phyloP scores from a whole-genome alignment of 2,329 filamentous ascomycete genomes.

The Drechslerella dactyloides region DNA sequence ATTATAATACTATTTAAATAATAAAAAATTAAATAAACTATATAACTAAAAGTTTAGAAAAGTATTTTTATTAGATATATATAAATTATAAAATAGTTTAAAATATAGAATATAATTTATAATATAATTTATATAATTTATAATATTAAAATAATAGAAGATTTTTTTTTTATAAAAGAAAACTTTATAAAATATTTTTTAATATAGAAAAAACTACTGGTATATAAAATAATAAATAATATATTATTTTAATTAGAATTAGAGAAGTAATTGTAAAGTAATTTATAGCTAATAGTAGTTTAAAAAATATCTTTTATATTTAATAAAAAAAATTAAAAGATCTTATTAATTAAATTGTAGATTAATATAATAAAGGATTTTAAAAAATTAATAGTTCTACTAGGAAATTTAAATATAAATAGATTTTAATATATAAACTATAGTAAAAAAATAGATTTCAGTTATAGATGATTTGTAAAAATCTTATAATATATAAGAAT shows the following conservation, averaged over 20 bases:
- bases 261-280: not conserved
- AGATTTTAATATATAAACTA: slow-evolving; percentile 1
- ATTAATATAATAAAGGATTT: not conserved
- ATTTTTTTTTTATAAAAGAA: slow-evolving; percentile 12
- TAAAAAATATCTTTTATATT: not conserved
- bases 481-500: not conserved
- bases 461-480: not conserved
- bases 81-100: slow-evolving; percentile 10
- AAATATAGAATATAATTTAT: slow-evolving; percentile 7
- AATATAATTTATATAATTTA: slow-evolving; percentile 18
- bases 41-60: slow-evolving; percentile 5
- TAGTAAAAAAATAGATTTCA: not conserved
- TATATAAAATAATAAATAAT: slow-evolving; percentile 16
- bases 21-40: slow-evolving; percentile 6
- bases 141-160: slow-evolving; percentile 18
- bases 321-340: slow-evolving; percentile 13
- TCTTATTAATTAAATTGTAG: slow-evolving; percentile 3
- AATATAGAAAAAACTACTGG: slow-evolving; percentile 23
- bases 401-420: slow-evolving; percentile 1
- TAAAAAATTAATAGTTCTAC: slow-evolving; percentile 3
- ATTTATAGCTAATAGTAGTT: not conserved
- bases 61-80: slow-evolving; percentile 11
- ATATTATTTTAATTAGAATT: slow-evolving; percentile 2
- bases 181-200: slow-evolving; percentile 27
- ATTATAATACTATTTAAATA: not conserved